Evolutionary conservation across 1,284 basidiomycete genomes (phyloP).

Genomic region (Agaricales sp.): DNA sequence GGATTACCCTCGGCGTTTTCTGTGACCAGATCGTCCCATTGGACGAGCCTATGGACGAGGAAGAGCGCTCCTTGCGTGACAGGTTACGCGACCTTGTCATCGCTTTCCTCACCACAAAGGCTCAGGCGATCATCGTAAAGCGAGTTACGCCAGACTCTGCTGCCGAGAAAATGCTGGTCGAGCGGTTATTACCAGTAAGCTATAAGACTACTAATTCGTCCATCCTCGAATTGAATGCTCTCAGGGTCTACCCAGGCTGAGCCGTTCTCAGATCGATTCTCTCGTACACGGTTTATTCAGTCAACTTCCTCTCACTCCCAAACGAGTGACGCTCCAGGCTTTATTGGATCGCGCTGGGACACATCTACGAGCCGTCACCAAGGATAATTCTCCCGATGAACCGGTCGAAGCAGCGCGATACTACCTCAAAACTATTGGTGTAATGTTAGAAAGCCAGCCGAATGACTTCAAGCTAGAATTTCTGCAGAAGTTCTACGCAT

Average conservation of each 20-base stretch:
- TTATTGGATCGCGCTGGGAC: neutral
- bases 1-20: conserved; percentile 50
- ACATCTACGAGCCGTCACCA: no score
- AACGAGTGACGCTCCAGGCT: neutral
- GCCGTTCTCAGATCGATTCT: no score
- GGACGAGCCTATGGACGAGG: conserved; percentile 41
- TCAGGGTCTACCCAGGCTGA: no score
- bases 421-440: neutral
- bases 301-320: neutral
- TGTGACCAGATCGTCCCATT: conserved; percentile 53
- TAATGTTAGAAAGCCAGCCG: no score
- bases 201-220: conserved; percentile 7
- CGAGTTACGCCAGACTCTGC: conserved; percentile 33
- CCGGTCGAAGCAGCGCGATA: neutral
- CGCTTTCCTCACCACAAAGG: conserved; percentile 44
- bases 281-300: neutral
- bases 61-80: conserved; percentile 47
- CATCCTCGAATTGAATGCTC: no score
- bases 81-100: conserved; percentile 48
- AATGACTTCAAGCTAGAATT: no score
- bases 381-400: neutral
- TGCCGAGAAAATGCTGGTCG: conserved; percentile 38
- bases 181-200: conserved; percentile 40
- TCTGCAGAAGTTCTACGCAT: no score
- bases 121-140: conserved; percentile 33